These are phyloP conservation scores for Nitzschia palea DNA, from an alignment of 108 stramenopile genomes.

Conservation along the genomic window DNA sequence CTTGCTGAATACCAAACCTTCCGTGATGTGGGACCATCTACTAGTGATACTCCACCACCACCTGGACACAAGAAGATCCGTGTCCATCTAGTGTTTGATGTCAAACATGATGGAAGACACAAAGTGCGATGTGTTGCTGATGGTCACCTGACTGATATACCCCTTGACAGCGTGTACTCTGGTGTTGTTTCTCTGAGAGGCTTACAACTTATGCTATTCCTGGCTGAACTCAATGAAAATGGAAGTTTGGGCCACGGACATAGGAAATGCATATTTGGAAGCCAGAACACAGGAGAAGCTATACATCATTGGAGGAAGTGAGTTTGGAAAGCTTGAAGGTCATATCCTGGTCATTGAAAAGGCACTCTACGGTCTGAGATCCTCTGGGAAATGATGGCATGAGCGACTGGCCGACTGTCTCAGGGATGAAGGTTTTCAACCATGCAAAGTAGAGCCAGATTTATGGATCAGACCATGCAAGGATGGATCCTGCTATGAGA, in stretches of 20 bases:
- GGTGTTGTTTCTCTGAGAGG: slow-evolving; percentile 10
- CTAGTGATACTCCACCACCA: not conserved
- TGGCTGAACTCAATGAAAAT: slow-evolving; percentile 1
- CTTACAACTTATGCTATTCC: not conserved
- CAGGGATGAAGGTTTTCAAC: slow-evolving; percentile 24
- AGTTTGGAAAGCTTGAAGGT: slow-evolving; percentile 24
- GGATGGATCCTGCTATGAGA: not conserved
- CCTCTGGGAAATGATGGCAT: slow-evolving; percentile 7
- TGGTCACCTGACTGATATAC: slow-evolving; percentile 36
- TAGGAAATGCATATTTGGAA: slow-evolving; percentile 26
- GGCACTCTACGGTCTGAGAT: slow-evolving; percentile 42
- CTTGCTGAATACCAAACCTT: slow-evolving; percentile 28
- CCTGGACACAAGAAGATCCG: slow-evolving; percentile 24
- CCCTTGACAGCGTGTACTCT: slow-evolving; percentile 7
- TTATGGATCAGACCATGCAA: slow-evolving; percentile 35
- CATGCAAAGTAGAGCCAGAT: slow-evolving; percentile 37
- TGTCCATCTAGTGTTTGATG: slow-evolving; percentile 38
- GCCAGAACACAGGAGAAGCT: slow-evolving; percentile 25
- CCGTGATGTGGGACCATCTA: slow-evolving; percentile 16
- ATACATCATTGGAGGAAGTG: slow-evolving; percentile 22
- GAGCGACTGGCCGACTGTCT: slow-evolving; percentile 18
- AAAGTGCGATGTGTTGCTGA: slow-evolving; percentile 42
- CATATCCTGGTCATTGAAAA: slow-evolving; percentile 25
- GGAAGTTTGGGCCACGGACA: slow-evolving; percentile 18
- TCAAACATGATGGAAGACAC: slow-evolving; percentile 35